These are phyloP conservation scores for Aspergillus versicolor DNA, from an alignment of 2,329 filamentous ascomycete genomes.

Conservation along the genomic window DNA sequence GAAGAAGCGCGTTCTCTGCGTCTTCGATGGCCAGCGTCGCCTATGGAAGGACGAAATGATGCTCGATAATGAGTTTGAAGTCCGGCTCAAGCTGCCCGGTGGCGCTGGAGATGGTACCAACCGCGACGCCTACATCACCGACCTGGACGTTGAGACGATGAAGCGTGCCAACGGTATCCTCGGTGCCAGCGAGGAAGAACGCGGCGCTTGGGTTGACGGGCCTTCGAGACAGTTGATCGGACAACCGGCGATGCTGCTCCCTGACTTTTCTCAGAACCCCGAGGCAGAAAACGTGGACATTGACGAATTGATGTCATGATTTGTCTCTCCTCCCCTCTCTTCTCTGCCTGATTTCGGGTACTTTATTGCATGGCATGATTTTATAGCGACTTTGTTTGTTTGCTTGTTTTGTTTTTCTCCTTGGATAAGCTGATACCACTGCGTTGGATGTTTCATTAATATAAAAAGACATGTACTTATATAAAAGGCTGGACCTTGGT, in stretches of 20 bases:
- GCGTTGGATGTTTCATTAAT: slow-evolving; percentile 7
- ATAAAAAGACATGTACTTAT: slow-evolving; percentile 13
- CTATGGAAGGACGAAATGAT: slow-evolving; percentile 99
- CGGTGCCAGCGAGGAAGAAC: slow-evolving; percentile 78
- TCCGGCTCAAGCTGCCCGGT: slow-evolving; percentile 76
- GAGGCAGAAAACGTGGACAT: slow-evolving; percentile 34
- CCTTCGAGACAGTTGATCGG: slow-evolving; percentile 33
- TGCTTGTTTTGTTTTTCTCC: background rate
- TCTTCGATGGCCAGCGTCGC: slow-evolving; percentile 83
- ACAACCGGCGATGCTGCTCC: slow-evolving; percentile 31
- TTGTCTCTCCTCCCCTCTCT: background rate
- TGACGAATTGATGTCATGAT: slow-evolving; percentile 34
- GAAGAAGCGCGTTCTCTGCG: slow-evolving; percentile 93
- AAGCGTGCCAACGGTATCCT: slow-evolving; percentile 83
- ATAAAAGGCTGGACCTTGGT: slow-evolving; percentile 12
- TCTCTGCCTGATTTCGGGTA: slow-evolving; percentile 20
- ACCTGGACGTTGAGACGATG: slow-evolving; percentile 87
- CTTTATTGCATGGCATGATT: slow-evolving; percentile 26
- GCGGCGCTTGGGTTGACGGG: slow-evolving; percentile 69
- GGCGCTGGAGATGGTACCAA: slow-evolving; percentile 81
- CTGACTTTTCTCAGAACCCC: slow-evolving; percentile 27
- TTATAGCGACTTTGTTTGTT: slow-evolving; percentile 12
- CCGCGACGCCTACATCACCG: slow-evolving; percentile 78
- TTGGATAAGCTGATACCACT: slow-evolving; percentile 23
- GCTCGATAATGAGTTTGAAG: slow-evolving; percentile 92